Base-by-base conservation (phyloP, 179 eudicot genomes). In the Corrigiola litoralis region DNA sequence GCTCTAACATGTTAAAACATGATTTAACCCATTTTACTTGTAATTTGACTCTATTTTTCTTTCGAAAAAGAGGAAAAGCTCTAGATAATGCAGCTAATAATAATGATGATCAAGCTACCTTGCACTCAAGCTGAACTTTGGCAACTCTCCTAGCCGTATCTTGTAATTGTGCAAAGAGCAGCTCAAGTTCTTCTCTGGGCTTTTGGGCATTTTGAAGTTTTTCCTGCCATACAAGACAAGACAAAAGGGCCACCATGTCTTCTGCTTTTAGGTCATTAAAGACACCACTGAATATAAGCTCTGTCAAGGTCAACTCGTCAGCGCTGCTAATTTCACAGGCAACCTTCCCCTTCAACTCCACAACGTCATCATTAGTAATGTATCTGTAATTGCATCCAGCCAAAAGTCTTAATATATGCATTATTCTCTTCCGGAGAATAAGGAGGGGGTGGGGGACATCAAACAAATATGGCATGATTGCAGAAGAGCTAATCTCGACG, bases 291-390 rank as follows among this genome's bases (percentile, higher is more conserved):
- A 94, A 90, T 82, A 94, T 86, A 61, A 94, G 88, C 72, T 94
- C 99, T 0, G 99, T 90, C 79, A 94, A 61, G 21, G 89, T 86
- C 82, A 94, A 82, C 70, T 94, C 97, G 67, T 94, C 99, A 20
- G 99, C 97, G 71, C 99, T 94, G 76, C 95, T 90, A 65, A 94
- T 90, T 79, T 94, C 95, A 70, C 97, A 86, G 32, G 99, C 99
- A 40, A 94, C 96, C 75, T 87, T 90, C 61, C 99, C 99, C 75
- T 94, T 94, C 63, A 90, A 65, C 80, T 86, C 94, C 68, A 94
- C 97, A 67, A 94, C 97, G 59, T 86, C 97, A 36, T 90, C 97
- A n/a, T 79, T 81, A 17, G 84, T 84, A 60, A 84, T 76, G 58
- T 87, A 94, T 69, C 99, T 94, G 97, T 68, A 79, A 55, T 44